Evolutionary conservation across 805 yeast genomes (phyloP), one percentile per base, ranked within the genome.

Genomic region (Teunomyces aglyptinius): DNA sequence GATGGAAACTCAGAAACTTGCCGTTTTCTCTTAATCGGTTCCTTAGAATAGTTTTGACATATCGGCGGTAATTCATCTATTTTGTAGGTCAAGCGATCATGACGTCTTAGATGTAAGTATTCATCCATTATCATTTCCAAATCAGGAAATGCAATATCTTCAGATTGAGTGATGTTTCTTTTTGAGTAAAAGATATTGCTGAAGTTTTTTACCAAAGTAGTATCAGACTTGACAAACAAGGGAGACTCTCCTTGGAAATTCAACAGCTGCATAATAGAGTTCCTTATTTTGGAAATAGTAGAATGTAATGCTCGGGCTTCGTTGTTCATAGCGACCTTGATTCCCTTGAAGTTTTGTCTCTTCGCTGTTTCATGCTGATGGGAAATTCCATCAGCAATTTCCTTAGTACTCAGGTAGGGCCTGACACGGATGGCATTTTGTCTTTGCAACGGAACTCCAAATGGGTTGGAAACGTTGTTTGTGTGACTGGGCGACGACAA

Each of bases 351-450:
- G 35, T 18, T 29, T 29, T 40, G 27, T 15, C 33, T 40, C 35
- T 19, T 40, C 6, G 39, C 39, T 12, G 39, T 19, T 36, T 40
- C 42, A 27, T 28, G 33, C 15, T 39, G 33, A 11, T 12, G 33
- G 10, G 42, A 16, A 3, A 39, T 19, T 4, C 20, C 42, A 8
- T 39, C 31, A 13, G 33, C 3, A 24, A 39, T 16, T 7, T 18
- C 33, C 19, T 39, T 28, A 5, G 42, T 13, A 7, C 5, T 26
- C 8, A 20, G 19, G 27, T 18, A 19, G 33, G 42, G 26, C 15
- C 42, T 39, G 10, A 44, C 13, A 12, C 70, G 48, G 3, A 68
- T 58, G 5, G 73, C 72, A 49, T 68, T 67, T 43, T 63, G 73
- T 7, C 73, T 51, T 22, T 64, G 49, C 27, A 68, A 57, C 0